Evolutionary conservation across 2,329 filamentous ascomycete genomes (phyloP).

Genomic region (Lachnellula willkommii): DNA sequence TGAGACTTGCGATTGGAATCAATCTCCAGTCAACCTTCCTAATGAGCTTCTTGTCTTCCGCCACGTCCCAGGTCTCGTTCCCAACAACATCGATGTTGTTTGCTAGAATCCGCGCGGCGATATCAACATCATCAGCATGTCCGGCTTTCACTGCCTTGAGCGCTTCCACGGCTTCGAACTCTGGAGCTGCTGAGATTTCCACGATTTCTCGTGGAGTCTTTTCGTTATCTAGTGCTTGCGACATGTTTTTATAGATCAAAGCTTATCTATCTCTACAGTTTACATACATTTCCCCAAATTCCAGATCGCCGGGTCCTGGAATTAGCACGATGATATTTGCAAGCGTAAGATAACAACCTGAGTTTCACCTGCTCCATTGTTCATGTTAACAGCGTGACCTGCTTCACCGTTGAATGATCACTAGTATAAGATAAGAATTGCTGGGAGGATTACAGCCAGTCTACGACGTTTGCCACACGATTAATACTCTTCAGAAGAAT

Average conservation of each 20-base stretch:
- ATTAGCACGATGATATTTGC: too few relatives aligned
- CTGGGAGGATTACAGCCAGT: too few relatives aligned
- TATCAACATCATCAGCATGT: constrained; percentile 24
- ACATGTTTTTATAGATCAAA: neutral
- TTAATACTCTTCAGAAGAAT: too few relatives aligned
- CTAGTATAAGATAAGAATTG: neutral
- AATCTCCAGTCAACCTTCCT: constrained; percentile 8
- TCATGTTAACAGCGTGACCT: too few relatives aligned
- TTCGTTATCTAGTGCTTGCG: neutral
- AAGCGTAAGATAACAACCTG: too few relatives aligned
- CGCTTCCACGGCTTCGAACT: constrained; percentile 14
- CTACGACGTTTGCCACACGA: too few relatives aligned
- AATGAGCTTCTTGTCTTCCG: constrained; percentile 17
- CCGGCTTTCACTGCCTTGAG: constrained; percentile 26
- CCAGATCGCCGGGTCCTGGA: too few relatives aligned
- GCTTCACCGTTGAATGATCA: too few relatives aligned
- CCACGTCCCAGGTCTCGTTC: constrained; percentile 8
- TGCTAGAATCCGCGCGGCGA: constrained; percentile 26
- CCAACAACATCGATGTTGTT: constrained; percentile 19
- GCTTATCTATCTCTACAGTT: neutral
- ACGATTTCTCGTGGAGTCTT: neutral
- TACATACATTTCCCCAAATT: too few relatives aligned
- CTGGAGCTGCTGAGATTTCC: neutral
- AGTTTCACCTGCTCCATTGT: neutral
- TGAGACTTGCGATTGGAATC: constrained; percentile 7